Evolutionary conservation across 305 asterid species (phyloP).

Genomic region (Fraxinus velutina): DNA sequence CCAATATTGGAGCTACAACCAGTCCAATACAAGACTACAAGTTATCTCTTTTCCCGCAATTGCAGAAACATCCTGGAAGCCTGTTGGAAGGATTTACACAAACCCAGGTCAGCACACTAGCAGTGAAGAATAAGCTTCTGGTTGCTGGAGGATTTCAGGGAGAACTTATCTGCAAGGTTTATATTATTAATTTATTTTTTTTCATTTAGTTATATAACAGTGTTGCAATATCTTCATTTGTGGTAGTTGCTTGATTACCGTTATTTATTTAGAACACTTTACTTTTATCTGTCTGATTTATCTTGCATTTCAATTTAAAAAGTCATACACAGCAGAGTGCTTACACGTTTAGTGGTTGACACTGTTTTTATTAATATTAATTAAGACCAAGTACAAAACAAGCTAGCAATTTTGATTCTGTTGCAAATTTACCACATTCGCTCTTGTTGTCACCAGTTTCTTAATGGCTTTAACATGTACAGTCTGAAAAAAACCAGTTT

Average conservation of each 20-base stretch:
- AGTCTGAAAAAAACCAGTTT: not conserved
- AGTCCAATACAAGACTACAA: not conserved
- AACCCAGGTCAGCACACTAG: constrained; percentile 91
- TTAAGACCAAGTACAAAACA: not conserved
- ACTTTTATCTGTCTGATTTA: not conserved
- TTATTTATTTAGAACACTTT: not conserved
- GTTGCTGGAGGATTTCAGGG: constrained; percentile 98
- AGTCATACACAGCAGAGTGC: not conserved
- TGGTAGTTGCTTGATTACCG: constrained; percentile 12
- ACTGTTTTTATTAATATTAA: not conserved
- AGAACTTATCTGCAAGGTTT: constrained; percentile 92
- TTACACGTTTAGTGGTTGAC: not conserved
- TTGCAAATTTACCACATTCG: not conserved
- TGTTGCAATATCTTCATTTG: not conserved
- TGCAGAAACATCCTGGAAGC: constrained; percentile 95
- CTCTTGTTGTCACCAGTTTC: not conserved
- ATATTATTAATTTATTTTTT: not conserved
- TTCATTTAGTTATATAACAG: not conserved
- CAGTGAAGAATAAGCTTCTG: constrained; percentile 79
- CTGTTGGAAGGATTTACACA: constrained; percentile 88
- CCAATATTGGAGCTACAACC: not conserved
- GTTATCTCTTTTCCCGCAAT: not conserved
- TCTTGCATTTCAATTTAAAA: not conserved
- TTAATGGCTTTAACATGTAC: not conserved
- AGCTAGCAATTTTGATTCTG: not conserved